A percentile compares a stretch with the other conserved stretches of the same genome.
phyloP scores from a whole-genome alignment of 2,329 filamentous ascomycete genomes.

The Trichocomaceae sp. region DNA sequence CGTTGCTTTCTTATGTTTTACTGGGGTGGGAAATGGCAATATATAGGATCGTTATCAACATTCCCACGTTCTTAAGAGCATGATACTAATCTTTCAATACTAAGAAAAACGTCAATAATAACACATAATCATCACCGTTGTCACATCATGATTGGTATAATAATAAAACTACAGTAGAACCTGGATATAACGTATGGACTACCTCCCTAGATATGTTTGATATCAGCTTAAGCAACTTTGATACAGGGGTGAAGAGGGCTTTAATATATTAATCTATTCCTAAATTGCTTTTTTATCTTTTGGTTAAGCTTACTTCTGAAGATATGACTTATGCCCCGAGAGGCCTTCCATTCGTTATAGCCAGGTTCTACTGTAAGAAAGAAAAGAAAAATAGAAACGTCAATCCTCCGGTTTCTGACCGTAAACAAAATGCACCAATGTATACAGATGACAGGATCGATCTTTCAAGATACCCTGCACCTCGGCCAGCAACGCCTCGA shows the following conservation, averaged over 20 bases:
- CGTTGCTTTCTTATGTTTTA: not conserved
- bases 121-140: not conserved
- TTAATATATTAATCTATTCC: no score
- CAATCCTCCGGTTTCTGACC: conserved; percentile 11
- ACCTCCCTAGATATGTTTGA: no score
- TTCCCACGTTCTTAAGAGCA: not conserved
- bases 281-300: no score
- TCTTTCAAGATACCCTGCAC: conserved; percentile 28
- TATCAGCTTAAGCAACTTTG: no score
- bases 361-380: no score
- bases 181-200: no score
- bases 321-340: no score
- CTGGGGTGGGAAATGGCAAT: no score
- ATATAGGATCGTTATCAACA: no score
- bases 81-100: not conserved
- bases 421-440: conserved; percentile 15
- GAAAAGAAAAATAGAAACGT: not conserved
- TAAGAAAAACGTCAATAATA: not conserved
- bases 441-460: conserved; percentile 27
- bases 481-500: conserved; percentile 26
- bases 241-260: no score
- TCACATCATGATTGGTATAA: not conserved
- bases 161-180: not conserved
- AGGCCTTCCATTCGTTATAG: no score
- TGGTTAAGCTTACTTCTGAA: no score